phyloP scores from a whole-genome alignment of 2,329 filamentous ascomycete species.

The Colletotrichum sp. region DNA sequence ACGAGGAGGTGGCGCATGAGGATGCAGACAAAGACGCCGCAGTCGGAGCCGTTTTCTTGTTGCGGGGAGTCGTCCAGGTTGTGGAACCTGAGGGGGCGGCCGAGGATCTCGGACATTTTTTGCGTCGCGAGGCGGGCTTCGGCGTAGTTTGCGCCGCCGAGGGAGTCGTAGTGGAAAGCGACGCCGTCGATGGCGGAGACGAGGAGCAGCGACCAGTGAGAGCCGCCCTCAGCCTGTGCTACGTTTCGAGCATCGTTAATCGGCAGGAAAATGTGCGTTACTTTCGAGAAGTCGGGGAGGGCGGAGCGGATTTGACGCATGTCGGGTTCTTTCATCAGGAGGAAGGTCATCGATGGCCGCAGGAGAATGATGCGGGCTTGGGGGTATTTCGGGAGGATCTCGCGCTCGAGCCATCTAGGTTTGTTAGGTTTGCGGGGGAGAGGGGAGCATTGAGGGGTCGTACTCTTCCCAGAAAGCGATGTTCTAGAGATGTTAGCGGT shows the following conservation, averaged over 20 bases:
- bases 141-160: slow-evolving; percentile 75
- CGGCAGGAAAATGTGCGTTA: slow-evolving; percentile 93
- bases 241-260: slow-evolving; percentile 88
- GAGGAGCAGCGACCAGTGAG: slow-evolving; percentile 92
- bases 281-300: slow-evolving; percentile 79
- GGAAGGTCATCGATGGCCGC: slow-evolving; percentile 89
- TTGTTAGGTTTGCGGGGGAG: slow-evolving; percentile 5
- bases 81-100: slow-evolving; percentile 73
- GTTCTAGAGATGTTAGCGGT: slow-evolving; percentile 58
- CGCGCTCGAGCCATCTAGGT: slow-evolving; percentile 80
- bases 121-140: slow-evolving; percentile 74
- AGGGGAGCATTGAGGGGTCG: slow-evolving; percentile 29
- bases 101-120: slow-evolving; percentile 73
- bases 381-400: slow-evolving; percentile 80
- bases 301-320: slow-evolving; percentile 65
- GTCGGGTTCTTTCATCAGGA: slow-evolving; percentile 78
- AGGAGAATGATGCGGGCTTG: slow-evolving; percentile 89
- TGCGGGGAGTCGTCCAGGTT: slow-evolving; percentile 86
- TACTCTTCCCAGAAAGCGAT: slow-evolving; percentile 98
- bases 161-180: slow-evolving; percentile 95
- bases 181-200: slow-evolving; percentile 88
- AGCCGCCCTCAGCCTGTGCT: slow-evolving; percentile 82
- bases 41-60: slow-evolving; percentile 92
- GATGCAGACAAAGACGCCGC: slow-evolving; percentile 94
- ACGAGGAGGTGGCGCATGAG: slow-evolving; percentile 94